These are phyloP conservation scores for Strigomonas culicis DNA, from an alignment of 208 protist genomes.

Conservation along the genomic window DNA sequence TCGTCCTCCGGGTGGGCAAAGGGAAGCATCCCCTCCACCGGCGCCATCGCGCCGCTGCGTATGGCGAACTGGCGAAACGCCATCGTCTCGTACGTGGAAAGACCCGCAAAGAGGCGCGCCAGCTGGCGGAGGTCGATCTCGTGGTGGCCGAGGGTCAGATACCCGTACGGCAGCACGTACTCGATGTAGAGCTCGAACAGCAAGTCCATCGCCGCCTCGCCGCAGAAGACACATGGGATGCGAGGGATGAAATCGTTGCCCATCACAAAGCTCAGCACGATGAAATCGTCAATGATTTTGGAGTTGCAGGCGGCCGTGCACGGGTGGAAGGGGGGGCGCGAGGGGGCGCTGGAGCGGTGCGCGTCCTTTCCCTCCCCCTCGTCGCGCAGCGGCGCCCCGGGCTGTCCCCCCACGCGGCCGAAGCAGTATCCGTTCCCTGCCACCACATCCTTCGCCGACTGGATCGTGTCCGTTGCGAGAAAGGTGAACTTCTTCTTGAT, in stretches of 20 bases:
- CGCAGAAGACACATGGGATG: slow-evolving; percentile 69
- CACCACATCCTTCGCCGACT: slow-evolving; percentile 9
- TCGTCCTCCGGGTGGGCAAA: slow-evolving; percentile 36
- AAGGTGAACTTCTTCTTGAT: slow-evolving; percentile 33
- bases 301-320: slow-evolving; percentile 62
- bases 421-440: slow-evolving; percentile 62
- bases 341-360: neutral
- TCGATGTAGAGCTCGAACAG: slow-evolving; percentile 75
- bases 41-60: slow-evolving; percentile 26
- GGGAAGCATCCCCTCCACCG: slow-evolving; percentile 26
- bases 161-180: slow-evolving; percentile 77
- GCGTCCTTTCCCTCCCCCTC: neutral
- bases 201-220: slow-evolving; percentile 73
- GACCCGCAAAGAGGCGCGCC: slow-evolving; percentile 48
- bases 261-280: slow-evolving; percentile 68
- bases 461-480: slow-evolving; percentile 10
- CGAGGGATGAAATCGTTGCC: slow-evolving; percentile 86
- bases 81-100: slow-evolving; percentile 58
- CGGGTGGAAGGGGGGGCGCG: slow-evolving; percentile 32
- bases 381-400: neutral
- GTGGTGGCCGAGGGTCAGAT: slow-evolving; percentile 57
- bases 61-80: slow-evolving; percentile 62
- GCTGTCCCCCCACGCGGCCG: slow-evolving; percentile 17
- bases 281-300: slow-evolving; percentile 85
- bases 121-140: slow-evolving; percentile 75